phyloP scores from a whole-genome alignment of 2,329 filamentous ascomycete species.

The Hypoxylon rubiginosum region DNA sequence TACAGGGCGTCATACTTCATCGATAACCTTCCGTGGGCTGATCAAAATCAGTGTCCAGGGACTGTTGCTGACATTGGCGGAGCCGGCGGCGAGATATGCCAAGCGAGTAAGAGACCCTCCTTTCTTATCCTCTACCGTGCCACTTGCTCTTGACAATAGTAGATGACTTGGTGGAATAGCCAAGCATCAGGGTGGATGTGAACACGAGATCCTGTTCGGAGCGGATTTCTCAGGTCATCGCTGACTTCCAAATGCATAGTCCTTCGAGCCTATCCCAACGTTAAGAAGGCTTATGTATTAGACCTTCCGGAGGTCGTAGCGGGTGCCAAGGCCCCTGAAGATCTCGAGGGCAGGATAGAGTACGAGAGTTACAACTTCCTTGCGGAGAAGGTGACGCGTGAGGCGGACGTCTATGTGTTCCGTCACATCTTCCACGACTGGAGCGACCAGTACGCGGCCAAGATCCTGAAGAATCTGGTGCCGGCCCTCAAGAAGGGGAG shows the following conservation, averaged over 20 bases:
- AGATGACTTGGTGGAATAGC: no score
- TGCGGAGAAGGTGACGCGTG: constrained; percentile 33
- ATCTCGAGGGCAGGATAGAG: constrained; percentile 40
- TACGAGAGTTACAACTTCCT: constrained; percentile 47
- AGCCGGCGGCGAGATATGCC: constrained; percentile 45
- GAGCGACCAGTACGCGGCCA: constrained; percentile 51
- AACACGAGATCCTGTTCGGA: no score
- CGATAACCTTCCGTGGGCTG: constrained; percentile 46
- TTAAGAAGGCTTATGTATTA: constrained; percentile 40
- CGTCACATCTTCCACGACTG: constrained; percentile 54
- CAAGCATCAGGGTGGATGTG: no score
- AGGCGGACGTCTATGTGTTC: constrained; percentile 48
- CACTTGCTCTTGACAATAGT: background rate
- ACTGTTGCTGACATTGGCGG: constrained; percentile 48
- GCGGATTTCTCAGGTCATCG: background rate
- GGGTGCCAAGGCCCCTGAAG: constrained; percentile 38
- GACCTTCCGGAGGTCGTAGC: constrained; percentile 48
- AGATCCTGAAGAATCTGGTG: constrained; percentile 50
- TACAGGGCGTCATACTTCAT: constrained; percentile 43
- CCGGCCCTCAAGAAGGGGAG: constrained; percentile 47
- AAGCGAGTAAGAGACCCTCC: constrained; percentile 26
- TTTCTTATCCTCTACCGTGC: background rate
- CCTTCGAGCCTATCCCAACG: constrained; percentile 34
- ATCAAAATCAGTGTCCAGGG: constrained; percentile 38
- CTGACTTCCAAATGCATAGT: constrained; percentile 30